Evolutionary conservation across 371 early-diverging fungal genomes (phyloP), one percentile per base, ranked within the genome.

Genomic region (Zancudomyces culisetae): DNA sequence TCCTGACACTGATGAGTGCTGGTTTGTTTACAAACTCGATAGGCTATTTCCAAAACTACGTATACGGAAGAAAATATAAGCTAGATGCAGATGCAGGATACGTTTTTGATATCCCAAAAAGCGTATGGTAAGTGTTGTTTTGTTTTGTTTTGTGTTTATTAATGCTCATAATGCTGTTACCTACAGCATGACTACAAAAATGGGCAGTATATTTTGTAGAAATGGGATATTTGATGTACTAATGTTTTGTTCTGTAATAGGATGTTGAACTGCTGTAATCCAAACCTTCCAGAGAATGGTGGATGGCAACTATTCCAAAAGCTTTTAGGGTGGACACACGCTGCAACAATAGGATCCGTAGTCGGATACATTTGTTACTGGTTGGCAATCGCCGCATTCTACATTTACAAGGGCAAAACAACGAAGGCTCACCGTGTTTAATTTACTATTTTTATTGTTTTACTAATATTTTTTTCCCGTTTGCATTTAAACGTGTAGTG

Each of bases 231-330:
- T n/a, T n/a, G n/a, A n/a, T n/a, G n/a, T n/a, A n/a, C n/a, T n/a
- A n/a, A n/a, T n/a, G n/a, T n/a, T n/a, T n/a, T n/a, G n/a, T n/a
- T n/a, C n/a, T n/a, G n/a, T n/a, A n/a, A n/a, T n/a, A n/a, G n/a
- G n/a, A 71, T 56, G 66, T 71, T 55, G 58, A 70, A 61, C 53
- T 75, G 61, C 62, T 66, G 70, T 43, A 60, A 72, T 59, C 72
- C 76, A 26, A 69, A 72, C 49, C 62, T 69, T 21, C 64, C 66
- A 45, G 59, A 52, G 39, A 60, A 60, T 21, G 69, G 71, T 45
- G 82, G 78, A 21, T 87, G 79, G 79, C 67, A 70, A 30, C 71
- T 87, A 48, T 79, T 85, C 60, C 74, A 78, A 57, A 71, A 83
- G 18, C 60, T 87, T 22, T 61, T 85, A 40, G 85, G 87, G 19